A percentile compares a stretch with the other conserved stretches of the same genome.
Evolutionary conservation across 306 rosid species (phyloP).

Genomic region (Cucurbita argyrosperma): DNA sequence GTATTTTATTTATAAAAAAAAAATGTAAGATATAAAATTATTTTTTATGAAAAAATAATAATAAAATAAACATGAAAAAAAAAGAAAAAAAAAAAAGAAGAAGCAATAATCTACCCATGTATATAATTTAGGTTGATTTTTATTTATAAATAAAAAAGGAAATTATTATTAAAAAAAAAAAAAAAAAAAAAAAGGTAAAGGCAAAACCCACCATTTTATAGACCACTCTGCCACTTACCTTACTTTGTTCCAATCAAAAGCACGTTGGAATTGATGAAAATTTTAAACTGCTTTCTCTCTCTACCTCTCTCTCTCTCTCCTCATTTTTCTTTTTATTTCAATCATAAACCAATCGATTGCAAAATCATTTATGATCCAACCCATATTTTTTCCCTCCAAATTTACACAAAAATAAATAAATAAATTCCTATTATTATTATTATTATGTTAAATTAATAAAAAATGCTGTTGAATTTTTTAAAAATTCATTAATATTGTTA

Average conservation of each 20-base stretch:
- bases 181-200: constrained; percentile 2
- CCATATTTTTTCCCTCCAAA: constrained; percentile 20
- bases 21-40: too few relatives aligned
- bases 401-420: neutral
- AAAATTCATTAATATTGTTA: too few relatives aligned
- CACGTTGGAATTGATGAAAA: constrained; percentile 6
- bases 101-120: too few relatives aligned
- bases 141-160: neutral
- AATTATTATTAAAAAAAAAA: too few relatives aligned
- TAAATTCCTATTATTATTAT: too few relatives aligned
- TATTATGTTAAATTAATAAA: too few relatives aligned
- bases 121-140: neutral
- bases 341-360: constrained; percentile 69
- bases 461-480: too few relatives aligned
- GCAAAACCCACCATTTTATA: constrained; percentile 12
- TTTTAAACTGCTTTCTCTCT: neutral
- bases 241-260: neutral
- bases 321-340: constrained; percentile 19
- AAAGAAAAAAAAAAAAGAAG: too few relatives aligned
- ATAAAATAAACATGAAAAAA: too few relatives aligned
- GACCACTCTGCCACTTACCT: neutral
- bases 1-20: too few relatives aligned
- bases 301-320: constrained; percentile 4
- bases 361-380: constrained; percentile 26
- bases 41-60: too few relatives aligned